Evolutionary conservation across 139 green algal species (phyloP).

Genomic region (Chlorella sp.): DNA sequence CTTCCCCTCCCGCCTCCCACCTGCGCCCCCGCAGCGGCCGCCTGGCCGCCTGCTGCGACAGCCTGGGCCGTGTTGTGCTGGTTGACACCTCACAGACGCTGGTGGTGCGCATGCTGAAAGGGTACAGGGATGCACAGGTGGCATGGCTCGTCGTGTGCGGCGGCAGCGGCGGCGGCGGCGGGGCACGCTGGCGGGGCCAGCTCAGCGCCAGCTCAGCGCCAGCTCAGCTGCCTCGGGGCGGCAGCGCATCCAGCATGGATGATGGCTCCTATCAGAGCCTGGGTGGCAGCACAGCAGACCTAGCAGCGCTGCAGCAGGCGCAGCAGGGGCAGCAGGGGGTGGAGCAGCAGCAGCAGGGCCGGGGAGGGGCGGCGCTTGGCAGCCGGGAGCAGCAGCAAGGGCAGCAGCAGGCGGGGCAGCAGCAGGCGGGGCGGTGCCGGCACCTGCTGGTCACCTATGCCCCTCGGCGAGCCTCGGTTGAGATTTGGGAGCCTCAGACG

Average conservation of each 20-base stretch:
- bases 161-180: neutral
- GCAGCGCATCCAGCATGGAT: constrained; percentile 12
- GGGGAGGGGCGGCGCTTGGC: neutral
- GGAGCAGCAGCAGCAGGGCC: neutral
- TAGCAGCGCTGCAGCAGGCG: neutral
- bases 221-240: neutral
- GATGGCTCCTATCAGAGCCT: neutral
- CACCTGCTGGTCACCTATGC: constrained; percentile 63
- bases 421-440: neutral
- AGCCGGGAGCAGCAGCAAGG: neutral
- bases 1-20: neutral
- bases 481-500: constrained; percentile 52
- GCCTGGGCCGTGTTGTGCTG: constrained; percentile 69
- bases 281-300: constrained; percentile 3
- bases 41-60: constrained; percentile 65
- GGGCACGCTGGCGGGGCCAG: neutral
- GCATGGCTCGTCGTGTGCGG: constrained; percentile 60
- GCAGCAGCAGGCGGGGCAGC: neutral
- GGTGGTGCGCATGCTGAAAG: constrained; percentile 73
- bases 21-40: constrained; percentile 19
- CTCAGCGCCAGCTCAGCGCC: neutral
- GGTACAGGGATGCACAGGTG: constrained; percentile 72
- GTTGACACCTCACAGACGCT: constrained; percentile 50
- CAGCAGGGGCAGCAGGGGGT: neutral
- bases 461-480: constrained; percentile 51